Evolutionary conservation across 768 basidiomycete species (phyloP).

Genomic region (Piloderma croceum): DNA sequence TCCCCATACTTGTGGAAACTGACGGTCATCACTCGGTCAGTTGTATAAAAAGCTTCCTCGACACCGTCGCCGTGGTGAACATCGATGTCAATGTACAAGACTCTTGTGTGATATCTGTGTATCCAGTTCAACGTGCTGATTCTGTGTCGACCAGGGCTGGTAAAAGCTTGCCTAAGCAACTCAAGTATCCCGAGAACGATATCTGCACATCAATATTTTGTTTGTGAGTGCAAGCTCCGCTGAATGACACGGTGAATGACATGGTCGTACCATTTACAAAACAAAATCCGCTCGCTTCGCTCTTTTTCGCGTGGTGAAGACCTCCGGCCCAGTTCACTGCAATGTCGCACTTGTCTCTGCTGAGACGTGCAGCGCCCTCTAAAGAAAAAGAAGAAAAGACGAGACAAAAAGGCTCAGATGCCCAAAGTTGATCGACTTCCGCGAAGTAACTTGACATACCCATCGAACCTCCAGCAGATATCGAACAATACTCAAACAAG

Average conservation of each 20-base stretch:
- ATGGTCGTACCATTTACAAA: conserved; percentile 90
- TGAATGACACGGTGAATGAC: neutral
- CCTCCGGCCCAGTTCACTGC: conserved; percentile 99
- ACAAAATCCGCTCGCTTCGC: conserved; percentile 98
- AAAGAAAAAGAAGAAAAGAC: conserved; percentile 8
- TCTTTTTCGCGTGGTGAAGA: conserved; percentile 97
- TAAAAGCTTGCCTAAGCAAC: conserved; percentile 60
- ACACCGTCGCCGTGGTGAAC: conserved; percentile 99
- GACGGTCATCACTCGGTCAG: conserved; percentile 97
- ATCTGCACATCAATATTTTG: conserved; percentile 42
- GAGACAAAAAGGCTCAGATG: conserved; percentile 3
- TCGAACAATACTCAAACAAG: conserved; percentile 97
- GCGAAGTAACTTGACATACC: conserved; percentile 46
- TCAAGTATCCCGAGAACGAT: conserved; percentile 97
- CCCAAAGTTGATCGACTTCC: too few relatives aligned
- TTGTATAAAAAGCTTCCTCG: conserved; percentile 98
- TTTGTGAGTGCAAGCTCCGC: neutral
- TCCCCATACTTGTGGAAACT: conserved; percentile 99
- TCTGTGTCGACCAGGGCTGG: neutral
- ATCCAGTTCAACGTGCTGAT: neutral
- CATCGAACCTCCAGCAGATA: conserved; percentile 99
- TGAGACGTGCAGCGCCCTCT: conserved; percentile 97
- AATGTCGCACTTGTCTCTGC: conserved; percentile 96
- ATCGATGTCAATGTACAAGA: conserved; percentile 97
- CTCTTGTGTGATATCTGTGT: conserved; percentile 84